phyloP scores from a whole-genome alignment of 805 yeast species.

The Zygosaccharomyces rouxii region DNA sequence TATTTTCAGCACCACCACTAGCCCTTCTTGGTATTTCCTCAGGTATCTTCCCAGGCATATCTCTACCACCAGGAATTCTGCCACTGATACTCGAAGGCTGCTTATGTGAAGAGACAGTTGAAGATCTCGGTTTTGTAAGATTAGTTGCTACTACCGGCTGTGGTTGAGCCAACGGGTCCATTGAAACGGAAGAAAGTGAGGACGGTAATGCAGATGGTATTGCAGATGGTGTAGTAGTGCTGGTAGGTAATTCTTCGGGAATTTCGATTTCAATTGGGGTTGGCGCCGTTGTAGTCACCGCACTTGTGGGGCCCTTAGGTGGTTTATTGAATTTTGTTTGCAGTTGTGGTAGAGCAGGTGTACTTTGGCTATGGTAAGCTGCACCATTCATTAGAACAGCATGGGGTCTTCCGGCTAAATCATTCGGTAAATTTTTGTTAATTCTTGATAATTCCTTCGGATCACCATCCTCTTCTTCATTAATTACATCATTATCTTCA shows the following conservation, averaged over 20 bases:
- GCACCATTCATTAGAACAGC: constrained; percentile 15
- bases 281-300: constrained; percentile 39
- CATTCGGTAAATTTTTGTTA: constrained; percentile 13
- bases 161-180: constrained; percentile 3
- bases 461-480: constrained; percentile 19
- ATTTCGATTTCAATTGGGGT: constrained; percentile 66
- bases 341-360: constrained; percentile 27
- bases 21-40: constrained; percentile 17
- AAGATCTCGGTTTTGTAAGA: constrained; percentile 24
- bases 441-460: constrained; percentile 19
- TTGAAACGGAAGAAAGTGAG: constrained; percentile 34
- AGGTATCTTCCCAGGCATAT: constrained; percentile 9
- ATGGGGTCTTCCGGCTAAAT: constrained; percentile 21
- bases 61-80: constrained; percentile 7
- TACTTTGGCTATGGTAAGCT: constrained; percentile 27
- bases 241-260: constrained; percentile 43
- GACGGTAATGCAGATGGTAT: constrained; percentile 37
- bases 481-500: constrained; percentile 44
- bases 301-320: constrained; percentile 23
- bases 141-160: constrained; percentile 21
- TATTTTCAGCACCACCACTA: constrained; percentile 14
- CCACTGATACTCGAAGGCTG: constrained; percentile 14
- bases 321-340: constrained; percentile 29
- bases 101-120: constrained; percentile 31
- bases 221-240: constrained; percentile 18